Base-by-base conservation (phyloP, 106 monocot genomes). In the Dendrobium huoshanense region DNA sequence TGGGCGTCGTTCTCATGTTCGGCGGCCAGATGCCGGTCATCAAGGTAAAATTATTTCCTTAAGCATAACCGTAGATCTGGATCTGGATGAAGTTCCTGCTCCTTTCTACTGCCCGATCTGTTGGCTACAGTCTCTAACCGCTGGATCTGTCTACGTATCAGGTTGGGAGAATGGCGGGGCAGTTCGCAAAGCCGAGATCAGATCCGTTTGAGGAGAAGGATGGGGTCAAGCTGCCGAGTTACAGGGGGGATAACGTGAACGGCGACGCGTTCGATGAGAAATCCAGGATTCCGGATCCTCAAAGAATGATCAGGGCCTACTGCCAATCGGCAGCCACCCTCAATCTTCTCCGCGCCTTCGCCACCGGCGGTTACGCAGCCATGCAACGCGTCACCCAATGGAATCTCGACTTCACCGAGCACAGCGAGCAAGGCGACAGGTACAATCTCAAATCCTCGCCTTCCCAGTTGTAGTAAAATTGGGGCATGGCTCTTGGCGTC, bases 1-100 rank as follows among this genome's bases (percentile, higher is more conserved):
- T 96, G 96, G 83, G 88, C 24, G 93, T 81, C 72, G 96, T 96
- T 61, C 96, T 96, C 82, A 96, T 91, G 91, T 96, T 96, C 82
- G 96, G 96, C 31, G 93, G 93, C 55, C 96, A 96, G 88, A 79
- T 96, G 82, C 96, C 96, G 15, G 84, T 95, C 79, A 77, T 95
- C 82, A 95, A 95, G 95, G 95, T 95, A 81, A 45, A 18, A 40
- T 24, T 74, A 61, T 61, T 61, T 20, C 61, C 7, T 20, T 56
- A 37, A 4, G 20, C 16, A 16, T 73, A 88, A 72, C 48, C 47
- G 22, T 68, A 61, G 67, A 43, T 67, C 80, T 68, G 29, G 51
- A 51, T 11, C 10, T 51, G 48, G 72, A 16, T 40, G 72, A 2
- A 40, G 33, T 11, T 79, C 44, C 15, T 5, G 24, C 31, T 11